Evolutionary conservation across 2,329 filamentous ascomycete species (phyloP).

Genomic region (Exophiala sp.): DNA sequence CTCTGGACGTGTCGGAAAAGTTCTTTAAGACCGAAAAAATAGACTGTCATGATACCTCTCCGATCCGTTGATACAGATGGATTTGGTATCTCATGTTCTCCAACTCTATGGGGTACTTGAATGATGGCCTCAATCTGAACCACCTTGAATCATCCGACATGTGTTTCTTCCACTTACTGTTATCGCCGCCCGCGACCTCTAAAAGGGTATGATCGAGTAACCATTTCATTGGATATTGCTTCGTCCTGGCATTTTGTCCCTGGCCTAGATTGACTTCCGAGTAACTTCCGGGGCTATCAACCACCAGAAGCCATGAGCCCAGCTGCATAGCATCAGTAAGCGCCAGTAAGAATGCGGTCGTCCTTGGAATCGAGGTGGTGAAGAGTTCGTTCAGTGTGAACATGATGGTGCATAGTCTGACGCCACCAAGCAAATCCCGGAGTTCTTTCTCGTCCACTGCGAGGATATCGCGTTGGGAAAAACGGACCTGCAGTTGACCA

Average conservation of each 20-base stretch:
- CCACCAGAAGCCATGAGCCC: constrained; percentile 69
- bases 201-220: constrained; percentile 76
- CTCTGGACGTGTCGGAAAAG: background rate
- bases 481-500: constrained; percentile 35
- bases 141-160: constrained; percentile 71
- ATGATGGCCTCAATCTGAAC: constrained; percentile 64
- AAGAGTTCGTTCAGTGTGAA: constrained; percentile 97
- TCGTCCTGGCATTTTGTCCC: constrained; percentile 37
- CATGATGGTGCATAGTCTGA: constrained; percentile 68
- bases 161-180: constrained; percentile 63
- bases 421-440: constrained; percentile 25
- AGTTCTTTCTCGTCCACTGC: constrained; percentile 31
- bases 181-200: constrained; percentile 34
- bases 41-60: constrained; percentile 1
- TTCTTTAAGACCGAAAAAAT: constrained; percentile 8
- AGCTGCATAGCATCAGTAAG: constrained; percentile 55
- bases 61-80: constrained; percentile 61
- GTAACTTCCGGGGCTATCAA: constrained; percentile 91
- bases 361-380: constrained; percentile 64
- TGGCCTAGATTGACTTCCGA: constrained; percentile 69
- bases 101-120: constrained; percentile 75
- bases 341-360: constrained; percentile 67
- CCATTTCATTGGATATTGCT: constrained; percentile 89
- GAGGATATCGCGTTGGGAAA: constrained; percentile 50
- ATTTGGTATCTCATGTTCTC: constrained; percentile 96